Evolutionary conservation across 768 basidiomycete species (phyloP).

Genomic region (Rickenella mellea): DNA sequence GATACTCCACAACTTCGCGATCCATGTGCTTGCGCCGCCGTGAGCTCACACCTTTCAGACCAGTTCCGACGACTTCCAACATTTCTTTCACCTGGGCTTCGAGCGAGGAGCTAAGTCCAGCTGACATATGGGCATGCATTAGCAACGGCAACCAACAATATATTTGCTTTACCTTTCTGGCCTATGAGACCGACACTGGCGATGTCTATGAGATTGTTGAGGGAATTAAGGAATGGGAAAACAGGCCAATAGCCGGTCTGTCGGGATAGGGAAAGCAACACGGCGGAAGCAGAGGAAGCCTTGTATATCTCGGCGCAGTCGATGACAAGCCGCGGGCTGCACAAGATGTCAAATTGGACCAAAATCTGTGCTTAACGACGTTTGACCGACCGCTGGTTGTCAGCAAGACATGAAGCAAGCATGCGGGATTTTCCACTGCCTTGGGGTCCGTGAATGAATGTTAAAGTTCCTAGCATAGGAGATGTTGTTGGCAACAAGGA

Average conservation of each 20-base stretch:
- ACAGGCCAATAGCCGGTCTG: constrained; percentile 89
- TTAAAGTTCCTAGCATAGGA: constrained; percentile 48
- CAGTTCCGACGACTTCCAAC: constrained; percentile 65
- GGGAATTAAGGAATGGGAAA: constrained; percentile 75
- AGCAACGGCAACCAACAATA: not conserved
- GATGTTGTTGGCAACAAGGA: not conserved
- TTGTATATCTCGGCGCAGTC: constrained; percentile 75
- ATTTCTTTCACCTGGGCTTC: constrained; percentile 79
- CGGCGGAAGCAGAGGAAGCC: constrained; percentile 54
- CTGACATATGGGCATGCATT: constrained; percentile 28
- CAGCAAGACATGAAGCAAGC: constrained; percentile 42
- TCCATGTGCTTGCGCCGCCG: constrained; percentile 37
- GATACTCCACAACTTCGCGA: constrained; percentile 27
- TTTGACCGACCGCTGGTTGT: constrained; percentile 38
- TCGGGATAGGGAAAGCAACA: constrained; percentile 58
- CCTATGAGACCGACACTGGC: constrained; percentile 91
- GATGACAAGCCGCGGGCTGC: constrained; percentile 67
- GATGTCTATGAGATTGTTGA: constrained; percentile 82
- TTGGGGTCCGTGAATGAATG: constrained; percentile 76
- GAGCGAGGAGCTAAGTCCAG: constrained; percentile 73
- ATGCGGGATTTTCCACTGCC: constrained; percentile 71
- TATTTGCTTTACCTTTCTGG: constrained; percentile 69
- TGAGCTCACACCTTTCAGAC: constrained; percentile 54
- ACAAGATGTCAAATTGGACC: not conserved
- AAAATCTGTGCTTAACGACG: not conserved